phyloP scores from a whole-genome alignment of 2,329 filamentous ascomycete species.

The Apiospora arundinis region DNA sequence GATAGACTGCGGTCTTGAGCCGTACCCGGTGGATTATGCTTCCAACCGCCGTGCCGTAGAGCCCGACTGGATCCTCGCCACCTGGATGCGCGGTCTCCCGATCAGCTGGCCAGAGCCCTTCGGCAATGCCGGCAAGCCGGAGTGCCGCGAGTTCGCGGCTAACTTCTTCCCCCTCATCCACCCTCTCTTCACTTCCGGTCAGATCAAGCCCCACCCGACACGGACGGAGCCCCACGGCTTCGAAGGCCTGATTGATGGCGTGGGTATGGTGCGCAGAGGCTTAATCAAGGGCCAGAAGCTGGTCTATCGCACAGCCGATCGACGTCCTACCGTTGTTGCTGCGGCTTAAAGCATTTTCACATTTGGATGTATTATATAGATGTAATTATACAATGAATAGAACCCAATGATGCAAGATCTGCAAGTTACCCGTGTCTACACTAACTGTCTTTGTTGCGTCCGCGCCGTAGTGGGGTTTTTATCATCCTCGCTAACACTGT shows the following conservation, averaged over 20 bases:
- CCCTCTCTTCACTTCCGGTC: slow-evolving; percentile 21
- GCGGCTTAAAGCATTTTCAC: neutral
- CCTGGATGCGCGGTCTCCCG: slow-evolving; percentile 26
- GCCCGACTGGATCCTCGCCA: slow-evolving; percentile 26
- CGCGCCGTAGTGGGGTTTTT: too few species aligned
- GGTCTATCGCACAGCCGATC: slow-evolving; percentile 24
- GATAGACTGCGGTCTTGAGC: slow-evolving; percentile 18
- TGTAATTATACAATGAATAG: too few species aligned
- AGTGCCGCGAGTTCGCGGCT: slow-evolving; percentile 22
- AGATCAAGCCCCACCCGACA: slow-evolving; percentile 24
- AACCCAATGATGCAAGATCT: too few species aligned
- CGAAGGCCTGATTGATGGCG: slow-evolving; percentile 24
- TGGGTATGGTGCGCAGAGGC: slow-evolving; percentile 21
- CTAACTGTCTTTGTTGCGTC: too few species aligned
- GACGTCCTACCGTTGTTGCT: neutral
- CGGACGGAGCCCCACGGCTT: slow-evolving; percentile 23
- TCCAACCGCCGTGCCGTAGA: slow-evolving; percentile 19
- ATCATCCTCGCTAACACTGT: too few species aligned
- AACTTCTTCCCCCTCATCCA: slow-evolving; percentile 24
- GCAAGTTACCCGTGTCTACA: too few species aligned
- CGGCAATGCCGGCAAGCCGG: slow-evolving; percentile 22
- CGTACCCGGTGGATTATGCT: slow-evolving; percentile 14
- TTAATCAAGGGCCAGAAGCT: slow-evolving; percentile 23
- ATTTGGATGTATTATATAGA: too few species aligned
- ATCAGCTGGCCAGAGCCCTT: slow-evolving; percentile 27